Evolutionary conservation across 495 filamentous ascomycete genomes (phyloP), one percentile per base, ranked within the genome.

Genomic region (Aspergillus homomorphus): DNA sequence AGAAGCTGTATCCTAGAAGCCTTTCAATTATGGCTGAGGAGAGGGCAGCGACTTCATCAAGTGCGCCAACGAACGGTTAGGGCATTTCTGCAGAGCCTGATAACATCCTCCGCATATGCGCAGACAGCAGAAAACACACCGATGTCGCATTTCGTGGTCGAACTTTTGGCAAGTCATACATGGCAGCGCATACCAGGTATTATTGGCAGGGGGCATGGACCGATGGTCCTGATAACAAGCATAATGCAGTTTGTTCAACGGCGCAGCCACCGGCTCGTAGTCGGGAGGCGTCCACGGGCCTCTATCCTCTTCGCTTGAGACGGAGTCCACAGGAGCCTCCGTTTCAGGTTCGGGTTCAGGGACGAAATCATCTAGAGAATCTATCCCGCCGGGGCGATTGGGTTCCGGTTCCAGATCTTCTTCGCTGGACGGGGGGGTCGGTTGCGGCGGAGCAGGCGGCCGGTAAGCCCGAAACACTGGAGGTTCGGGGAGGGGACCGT

Each of bases 81-180:
- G 64, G 42, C 61, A 71, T 53, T 72, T 74, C 60, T 75, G 69
- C 58, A 82, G 56, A 21, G 51, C 51, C 43, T 76, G 63, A 57
- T 66, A 71, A 55, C 80, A 82, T 4, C 57, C 57, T 19, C 59
- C 69, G 53, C 80, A 81, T 16, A 82, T 67, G 12, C 80, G 70
- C 61, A 82, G 53, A 45, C 69, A 78, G 48, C 80, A 82, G 54
- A 77, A 81, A 16, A 76, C 73, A 59, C 80, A 82, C 53, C 73
- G 73, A 59, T 77, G 69, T 4, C 77, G 69, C 30, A 73, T 64
- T 58, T 80, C 72, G 0, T 65, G 69, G 52, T 81, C 73, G 9
- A 69, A 66, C 43, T 77, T 76, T 26, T 72, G 70, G 55, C 80
- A 82, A 1, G 74, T 73, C 77, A 81, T 80, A 61, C 80, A 82